A percentile compares a stretch with the other conserved stretches of the same genome.
Evolutionary conservation across 139 green algal genomes (phyloP).

Genomic region (Asterochloris sp.): DNA sequence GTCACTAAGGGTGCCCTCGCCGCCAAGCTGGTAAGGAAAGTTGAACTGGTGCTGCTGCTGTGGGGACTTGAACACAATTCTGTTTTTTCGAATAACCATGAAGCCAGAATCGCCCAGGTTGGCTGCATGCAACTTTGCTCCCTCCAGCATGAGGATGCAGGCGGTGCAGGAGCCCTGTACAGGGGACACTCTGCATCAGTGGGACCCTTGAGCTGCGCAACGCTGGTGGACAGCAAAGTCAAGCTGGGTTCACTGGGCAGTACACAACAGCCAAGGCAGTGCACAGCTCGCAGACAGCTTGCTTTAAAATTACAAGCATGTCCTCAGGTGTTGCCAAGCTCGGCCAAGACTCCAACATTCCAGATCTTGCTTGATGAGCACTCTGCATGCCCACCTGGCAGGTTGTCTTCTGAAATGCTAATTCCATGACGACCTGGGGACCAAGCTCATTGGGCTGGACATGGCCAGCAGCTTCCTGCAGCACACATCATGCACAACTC

Average conservation of each 20-base stretch:
- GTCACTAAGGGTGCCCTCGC: conserved; percentile 51
- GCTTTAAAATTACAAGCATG: not conserved
- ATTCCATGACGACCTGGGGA: conserved; percentile 52
- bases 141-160: conserved; percentile 75
- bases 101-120: conserved; percentile 87
- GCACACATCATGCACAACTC: not conserved
- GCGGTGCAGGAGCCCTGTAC: conserved; percentile 72
- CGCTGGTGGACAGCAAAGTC: not conserved
- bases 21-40: conserved; percentile 92
- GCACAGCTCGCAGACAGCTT: not conserved
- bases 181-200: not conserved
- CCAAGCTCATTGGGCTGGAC: conserved; percentile 10
- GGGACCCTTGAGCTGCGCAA: not conserved
- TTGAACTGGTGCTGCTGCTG: conserved; percentile 98
- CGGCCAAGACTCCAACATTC: not conserved
- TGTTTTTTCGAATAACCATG: conserved; percentile 46
- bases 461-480: conserved; percentile 10
- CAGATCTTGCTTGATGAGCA: not conserved
- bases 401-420: conserved; percentile 42
- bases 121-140: conserved; percentile 55
- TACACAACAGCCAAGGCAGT: not conserved
- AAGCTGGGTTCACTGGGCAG: not conserved
- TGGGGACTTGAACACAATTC: conserved; percentile 75
- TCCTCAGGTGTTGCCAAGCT: no score
- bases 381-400: conserved; percentile 29